Conservation (phyloP, 169 alveolate species). For the Cryptosporidium xiaoi region DNA sequence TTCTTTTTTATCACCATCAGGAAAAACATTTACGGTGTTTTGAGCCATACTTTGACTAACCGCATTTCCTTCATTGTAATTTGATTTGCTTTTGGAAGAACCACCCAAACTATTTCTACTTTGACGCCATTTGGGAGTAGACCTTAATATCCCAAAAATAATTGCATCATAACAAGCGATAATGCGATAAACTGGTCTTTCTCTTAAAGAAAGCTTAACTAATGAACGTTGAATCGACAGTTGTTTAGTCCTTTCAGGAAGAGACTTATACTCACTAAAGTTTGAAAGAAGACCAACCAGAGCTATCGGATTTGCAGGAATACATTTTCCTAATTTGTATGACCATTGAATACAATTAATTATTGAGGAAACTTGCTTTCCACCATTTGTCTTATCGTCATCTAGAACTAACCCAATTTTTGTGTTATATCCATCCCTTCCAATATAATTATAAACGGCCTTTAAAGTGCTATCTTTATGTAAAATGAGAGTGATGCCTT, state of each 20-base stretch:
- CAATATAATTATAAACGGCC: slow-evolving; percentile 58
- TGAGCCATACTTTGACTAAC: too few species aligned
- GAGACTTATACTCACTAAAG: slow-evolving; percentile 12
- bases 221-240: slow-evolving; percentile 43
- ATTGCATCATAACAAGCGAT: slow-evolving; percentile 34
- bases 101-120: neutral
- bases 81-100: too few species aligned
- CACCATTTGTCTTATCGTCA: slow-evolving; percentile 10
- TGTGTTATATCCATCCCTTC: slow-evolving; percentile 68
- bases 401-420: slow-evolving; percentile 38
- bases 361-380: slow-evolving; percentile 18
- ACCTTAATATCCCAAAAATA: slow-evolving; percentile 49
- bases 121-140: slow-evolving; percentile 63
- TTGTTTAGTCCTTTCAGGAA: slow-evolving; percentile 9
- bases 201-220: slow-evolving; percentile 51
- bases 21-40: too few species aligned
- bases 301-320: slow-evolving; percentile 74
- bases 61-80: too few species aligned
- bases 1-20: too few species aligned
- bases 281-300: slow-evolving; percentile 48
- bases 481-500: slow-evolving; percentile 54
- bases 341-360: slow-evolving; percentile 34
- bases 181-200: slow-evolving; percentile 65
- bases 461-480: slow-evolving; percentile 34
- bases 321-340: slow-evolving; percentile 38